phyloP scores from a whole-genome alignment of 2,329 filamentous ascomycete genomes.

The Dothistroma pini region DNA sequence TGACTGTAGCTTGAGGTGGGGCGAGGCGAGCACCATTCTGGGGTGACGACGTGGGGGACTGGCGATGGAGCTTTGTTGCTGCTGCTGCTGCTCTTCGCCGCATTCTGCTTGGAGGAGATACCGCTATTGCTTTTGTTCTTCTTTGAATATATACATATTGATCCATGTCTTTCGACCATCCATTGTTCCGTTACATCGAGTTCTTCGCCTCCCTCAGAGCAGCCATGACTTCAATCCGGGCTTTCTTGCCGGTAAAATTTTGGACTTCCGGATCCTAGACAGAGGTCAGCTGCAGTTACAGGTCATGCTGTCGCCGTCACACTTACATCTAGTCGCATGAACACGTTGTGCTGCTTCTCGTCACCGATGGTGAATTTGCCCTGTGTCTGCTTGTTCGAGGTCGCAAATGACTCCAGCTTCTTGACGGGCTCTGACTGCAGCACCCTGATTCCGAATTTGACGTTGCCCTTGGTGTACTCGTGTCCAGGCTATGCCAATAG shows the following conservation, averaged over 20 bases:
- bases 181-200: constrained; percentile 27
- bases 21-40: neutral
- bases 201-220: constrained; percentile 91
- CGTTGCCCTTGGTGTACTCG: constrained; percentile 97
- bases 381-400: constrained; percentile 80
- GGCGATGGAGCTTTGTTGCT: neutral
- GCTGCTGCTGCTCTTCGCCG: neutral
- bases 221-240: constrained; percentile 79
- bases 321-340: constrained; percentile 81
- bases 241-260: constrained; percentile 74
- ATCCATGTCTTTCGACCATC: neutral
- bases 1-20: neutral
- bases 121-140: neutral
- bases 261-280: constrained; percentile 74
- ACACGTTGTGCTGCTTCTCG: constrained; percentile 97
- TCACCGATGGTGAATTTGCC: constrained; percentile 96
- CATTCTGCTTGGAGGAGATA: neutral
- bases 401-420: constrained; percentile 72
- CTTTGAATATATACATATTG: neutral
- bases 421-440: constrained; percentile 70
- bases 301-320: neutral
- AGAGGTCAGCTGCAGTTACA: neutral
- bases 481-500: constrained; percentile 69
- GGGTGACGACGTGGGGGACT: neutral
- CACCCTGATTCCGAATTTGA: constrained; percentile 79